Conservation (phyloP, 1,284 basidiomycete genomes). For the Dichomitus squalens region DNA sequence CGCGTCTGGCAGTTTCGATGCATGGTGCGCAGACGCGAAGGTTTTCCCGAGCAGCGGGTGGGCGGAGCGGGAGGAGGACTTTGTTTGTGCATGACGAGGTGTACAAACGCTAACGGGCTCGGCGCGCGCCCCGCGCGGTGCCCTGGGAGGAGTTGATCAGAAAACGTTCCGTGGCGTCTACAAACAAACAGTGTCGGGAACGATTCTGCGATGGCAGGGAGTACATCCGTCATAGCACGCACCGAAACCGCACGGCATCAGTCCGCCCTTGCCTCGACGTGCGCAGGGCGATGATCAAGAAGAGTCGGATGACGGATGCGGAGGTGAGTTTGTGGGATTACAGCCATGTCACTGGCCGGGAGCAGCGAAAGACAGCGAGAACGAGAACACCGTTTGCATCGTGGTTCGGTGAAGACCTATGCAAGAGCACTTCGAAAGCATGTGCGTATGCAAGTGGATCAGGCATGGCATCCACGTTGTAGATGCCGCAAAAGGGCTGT, state of each 20-base stretch:
- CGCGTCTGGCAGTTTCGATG: background rate
- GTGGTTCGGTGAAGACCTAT: background rate
- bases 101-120: background rate
- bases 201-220: too few species aligned
- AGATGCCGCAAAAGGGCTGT: background rate
- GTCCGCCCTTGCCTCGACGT: conserved; percentile 10
- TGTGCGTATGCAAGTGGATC: background rate
- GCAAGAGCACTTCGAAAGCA: background rate
- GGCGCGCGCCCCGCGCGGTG: background rate
- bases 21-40: background rate
- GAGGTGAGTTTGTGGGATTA: background rate
- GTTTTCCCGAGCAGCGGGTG: background rate
- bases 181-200: too few species aligned
- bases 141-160: background rate
- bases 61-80: background rate
- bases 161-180: conserved; percentile 2
- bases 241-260: conserved; percentile 29
- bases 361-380: background rate
- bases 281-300: conserved; percentile 10
- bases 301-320: background rate
- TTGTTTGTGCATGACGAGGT: background rate
- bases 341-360: background rate
- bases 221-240: conserved; percentile 20
- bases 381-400: background rate
- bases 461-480: background rate